Evolutionary conservation across 805 yeast species (phyloP).

Genomic region (Schizosaccharomyces osmophilus): DNA sequence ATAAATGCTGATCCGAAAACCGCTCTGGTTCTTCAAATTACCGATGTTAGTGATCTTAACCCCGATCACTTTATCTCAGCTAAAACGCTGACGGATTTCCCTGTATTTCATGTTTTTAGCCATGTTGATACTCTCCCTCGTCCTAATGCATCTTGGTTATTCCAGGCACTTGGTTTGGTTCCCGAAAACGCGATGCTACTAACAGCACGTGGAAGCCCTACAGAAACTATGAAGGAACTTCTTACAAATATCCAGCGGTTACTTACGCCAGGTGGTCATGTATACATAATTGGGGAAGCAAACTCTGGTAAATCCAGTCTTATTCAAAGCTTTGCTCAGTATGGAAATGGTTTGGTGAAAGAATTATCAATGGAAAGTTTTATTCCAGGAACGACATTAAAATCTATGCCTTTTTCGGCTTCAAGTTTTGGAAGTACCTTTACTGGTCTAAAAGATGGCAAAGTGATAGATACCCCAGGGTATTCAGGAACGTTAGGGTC

Average conservation of each 20-base stretch:
- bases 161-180: not conserved
- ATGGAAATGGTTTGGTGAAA: not conserved
- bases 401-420: not conserved
- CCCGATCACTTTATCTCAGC: not conserved
- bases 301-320: not conserved
- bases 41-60: not conserved
- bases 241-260: not conserved
- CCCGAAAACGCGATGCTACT: not conserved
- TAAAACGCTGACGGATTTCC: not conserved
- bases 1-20: not conserved
- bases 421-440: not conserved
- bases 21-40: not conserved
- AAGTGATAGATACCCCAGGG: not conserved
- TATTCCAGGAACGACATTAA: not conserved
- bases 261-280: not conserved
- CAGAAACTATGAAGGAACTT: not conserved
- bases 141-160: not conserved
- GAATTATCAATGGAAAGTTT: not conserved
- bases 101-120: not conserved
- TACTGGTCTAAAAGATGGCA: not conserved
- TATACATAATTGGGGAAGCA: not conserved
- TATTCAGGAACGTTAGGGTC: not conserved
- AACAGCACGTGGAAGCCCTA: not conserved
- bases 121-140: not conserved
- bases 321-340: not conserved